Conservation (phyloP, 2,329 filamentous ascomycete species). For the Lachnellula subtilissima region DNA sequence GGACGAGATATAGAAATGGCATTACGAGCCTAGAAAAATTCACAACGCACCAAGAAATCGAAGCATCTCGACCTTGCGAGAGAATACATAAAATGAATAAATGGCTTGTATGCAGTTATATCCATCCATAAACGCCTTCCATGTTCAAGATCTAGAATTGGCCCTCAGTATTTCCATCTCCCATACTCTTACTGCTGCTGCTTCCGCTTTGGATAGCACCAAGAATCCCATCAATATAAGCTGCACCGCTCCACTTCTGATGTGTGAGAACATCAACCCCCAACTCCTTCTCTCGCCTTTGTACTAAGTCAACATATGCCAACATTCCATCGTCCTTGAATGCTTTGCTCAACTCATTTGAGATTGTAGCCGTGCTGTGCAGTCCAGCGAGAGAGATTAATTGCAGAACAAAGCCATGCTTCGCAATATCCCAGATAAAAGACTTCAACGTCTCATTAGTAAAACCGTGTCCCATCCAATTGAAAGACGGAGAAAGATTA, state of each 20-base stretch:
- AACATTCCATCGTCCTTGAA: conserved; percentile 95
- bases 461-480: conserved; percentile 97
- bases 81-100: neutral
- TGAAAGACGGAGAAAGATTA: conserved; percentile 94
- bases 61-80: neutral
- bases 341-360: conserved; percentile 68
- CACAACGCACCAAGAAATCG: neutral
- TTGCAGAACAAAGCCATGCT: conserved; percentile 73
- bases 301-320: conserved; percentile 92
- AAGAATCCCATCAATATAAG: conserved; percentile 82
- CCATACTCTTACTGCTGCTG: conserved; percentile 88
- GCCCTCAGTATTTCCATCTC: conserved; percentile 84
- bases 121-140: neutral
- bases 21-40: neutral
- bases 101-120: neutral
- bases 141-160: conserved; percentile 42
- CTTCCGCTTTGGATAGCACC: conserved; percentile 89
- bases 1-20: neutral
- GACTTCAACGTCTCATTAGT: conserved; percentile 73
- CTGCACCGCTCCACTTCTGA: conserved; percentile 54
- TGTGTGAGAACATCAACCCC: conserved; percentile 39
- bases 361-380: conserved; percentile 60
- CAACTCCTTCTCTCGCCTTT: conserved; percentile 79
- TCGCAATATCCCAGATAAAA: conserved; percentile 95
- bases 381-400: conserved; percentile 62